These are phyloP conservation scores for Gracilariopsis chorda DNA, from an alignment of 23 red algal genomes.

Conservation along the genomic window DNA sequence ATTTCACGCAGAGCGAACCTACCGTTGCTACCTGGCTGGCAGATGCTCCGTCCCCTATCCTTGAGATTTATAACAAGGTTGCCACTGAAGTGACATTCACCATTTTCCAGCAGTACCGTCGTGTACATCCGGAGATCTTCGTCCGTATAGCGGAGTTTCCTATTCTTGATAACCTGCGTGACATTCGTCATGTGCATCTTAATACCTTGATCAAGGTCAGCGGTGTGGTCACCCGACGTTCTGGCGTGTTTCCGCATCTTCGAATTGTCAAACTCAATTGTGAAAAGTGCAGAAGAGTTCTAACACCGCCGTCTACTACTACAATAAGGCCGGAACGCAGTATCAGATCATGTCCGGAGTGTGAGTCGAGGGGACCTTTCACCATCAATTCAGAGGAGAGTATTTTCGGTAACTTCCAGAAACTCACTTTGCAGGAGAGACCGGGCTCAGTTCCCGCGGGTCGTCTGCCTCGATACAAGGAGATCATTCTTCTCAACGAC, in stretches of 20 bases:
- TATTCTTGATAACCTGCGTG: conserved; percentile 82
- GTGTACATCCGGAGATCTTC: conserved; percentile 89
- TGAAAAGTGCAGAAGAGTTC: conserved; percentile 66
- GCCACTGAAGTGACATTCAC: conserved; percentile 79
- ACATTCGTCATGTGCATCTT: conserved; percentile 97
- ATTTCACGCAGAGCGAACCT: conserved; percentile 80
- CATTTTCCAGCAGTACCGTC: conserved; percentile 76
- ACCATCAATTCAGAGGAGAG: conserved; percentile 91
- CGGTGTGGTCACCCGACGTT: conserved; percentile 92
- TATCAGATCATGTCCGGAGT: conserved; percentile 73
- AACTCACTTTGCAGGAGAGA: conserved; percentile 92
- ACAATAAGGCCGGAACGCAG: conserved; percentile 67
- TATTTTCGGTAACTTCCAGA: conserved; percentile 96
- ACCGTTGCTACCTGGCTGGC: conserved; percentile 93
- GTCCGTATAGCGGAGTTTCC: conserved; percentile 98
- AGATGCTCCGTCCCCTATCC: conserved; percentile 90
- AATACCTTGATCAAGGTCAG: conserved; percentile 95
- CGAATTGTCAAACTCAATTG: conserved; percentile 88
- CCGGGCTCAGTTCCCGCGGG: conserved; percentile 94
- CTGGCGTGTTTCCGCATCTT: conserved; percentile 93
- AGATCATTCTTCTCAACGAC: conserved; percentile 88
- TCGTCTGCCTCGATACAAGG: conserved; percentile 94
- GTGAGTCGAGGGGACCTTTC: conserved; percentile 91
- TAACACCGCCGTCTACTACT: conserved; percentile 60
- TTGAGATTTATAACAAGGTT: conserved; percentile 86